A percentile compares a stretch with the other conserved stretches of the same genome.
phyloP scores from a whole-genome alignment of 768 basidiomycete genomes.

The Calocybe indica region DNA sequence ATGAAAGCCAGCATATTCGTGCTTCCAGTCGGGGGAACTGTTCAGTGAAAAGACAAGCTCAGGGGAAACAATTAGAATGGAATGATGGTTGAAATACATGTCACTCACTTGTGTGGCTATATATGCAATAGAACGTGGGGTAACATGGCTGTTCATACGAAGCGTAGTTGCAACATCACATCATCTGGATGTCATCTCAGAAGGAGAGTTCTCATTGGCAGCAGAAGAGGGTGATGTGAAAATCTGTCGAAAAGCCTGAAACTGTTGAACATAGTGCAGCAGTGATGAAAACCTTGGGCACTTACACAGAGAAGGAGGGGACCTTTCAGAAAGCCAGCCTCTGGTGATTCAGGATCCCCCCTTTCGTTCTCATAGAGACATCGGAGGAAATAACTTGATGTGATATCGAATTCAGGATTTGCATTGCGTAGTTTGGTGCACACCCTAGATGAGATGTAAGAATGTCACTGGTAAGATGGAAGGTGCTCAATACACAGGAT shows the following conservation, averaged over 20 bases:
- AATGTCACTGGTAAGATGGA: not conserved
- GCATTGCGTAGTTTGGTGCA: conserved; percentile 6
- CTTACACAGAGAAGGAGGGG: conserved; percentile 14
- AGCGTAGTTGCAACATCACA: too few relatives aligned
- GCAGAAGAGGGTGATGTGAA: conserved; percentile 25
- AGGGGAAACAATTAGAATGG: not conserved
- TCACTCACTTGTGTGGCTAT: conserved; percentile 11
- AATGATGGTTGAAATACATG: not conserved
- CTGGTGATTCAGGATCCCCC: conserved; percentile 18
- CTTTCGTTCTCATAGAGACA: conserved; percentile 13
- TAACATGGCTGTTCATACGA: not conserved
- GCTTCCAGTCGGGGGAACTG: conserved; percentile 7
- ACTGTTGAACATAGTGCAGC: not conserved
- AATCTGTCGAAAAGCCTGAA: conserved; percentile 19
- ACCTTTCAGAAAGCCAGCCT: conserved; percentile 18
- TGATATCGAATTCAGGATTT: not conserved
- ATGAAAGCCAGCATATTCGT: conserved; percentile 13
- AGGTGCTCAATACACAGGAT: conserved; percentile 3
- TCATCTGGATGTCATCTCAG: conserved; percentile 9
- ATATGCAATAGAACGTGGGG: conserved; percentile 12
- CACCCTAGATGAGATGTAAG: conserved; percentile 3
- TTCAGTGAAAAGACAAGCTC: too few relatives aligned
- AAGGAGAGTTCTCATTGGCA: conserved; percentile 18
- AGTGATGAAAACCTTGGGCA: not conserved
- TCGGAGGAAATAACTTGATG: not conserved